A percentile compares a stretch with the other conserved stretches of the same genome.
Conservation (phyloP, 768 basidiomycete species). For the Crepidotus variabilis region DNA sequence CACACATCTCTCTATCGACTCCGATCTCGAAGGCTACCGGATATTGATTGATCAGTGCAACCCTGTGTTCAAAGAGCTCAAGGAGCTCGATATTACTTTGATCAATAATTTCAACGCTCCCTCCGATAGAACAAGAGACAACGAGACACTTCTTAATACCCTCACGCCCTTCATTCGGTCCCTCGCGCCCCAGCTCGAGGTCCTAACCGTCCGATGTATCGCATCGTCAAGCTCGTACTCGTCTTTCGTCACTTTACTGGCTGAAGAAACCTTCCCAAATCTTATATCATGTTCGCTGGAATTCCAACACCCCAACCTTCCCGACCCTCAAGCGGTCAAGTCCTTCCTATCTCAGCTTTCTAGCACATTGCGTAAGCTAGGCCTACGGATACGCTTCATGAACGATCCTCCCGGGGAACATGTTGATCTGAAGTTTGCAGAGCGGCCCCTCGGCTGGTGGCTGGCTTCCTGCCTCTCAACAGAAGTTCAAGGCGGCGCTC, state of each 20-base stretch:
- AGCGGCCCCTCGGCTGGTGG: not conserved
- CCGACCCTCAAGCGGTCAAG: not conserved
- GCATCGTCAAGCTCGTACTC: conserved; percentile 37
- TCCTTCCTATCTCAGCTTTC: not conserved
- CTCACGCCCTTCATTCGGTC: conserved; percentile 39
- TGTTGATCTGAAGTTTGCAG: not conserved
- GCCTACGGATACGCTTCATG: not conserved
- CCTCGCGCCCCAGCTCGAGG: conserved; percentile 28
- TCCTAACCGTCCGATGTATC: conserved; percentile 34
- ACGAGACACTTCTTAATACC: conserved; percentile 23
- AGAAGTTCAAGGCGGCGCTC: not conserved
- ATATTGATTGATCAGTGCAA: conserved; percentile 25
- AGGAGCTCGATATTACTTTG: conserved; percentile 36
- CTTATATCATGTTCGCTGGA: not conserved
- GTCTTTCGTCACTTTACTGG: conserved; percentile 18
- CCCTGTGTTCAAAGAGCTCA: conserved; percentile 27
- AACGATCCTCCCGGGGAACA: not conserved
- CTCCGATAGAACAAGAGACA: conserved; percentile 9
- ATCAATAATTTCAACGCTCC: conserved; percentile 23
- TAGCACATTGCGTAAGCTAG: not conserved
- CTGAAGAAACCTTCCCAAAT: not conserved
- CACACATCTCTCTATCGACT: not conserved
- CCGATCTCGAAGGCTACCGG: conserved; percentile 28
- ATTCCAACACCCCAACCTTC: not conserved
- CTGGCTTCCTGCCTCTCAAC: not conserved